Evolutionary conservation across 805 yeast species (phyloP).

Genomic region (Ascoidea asiatica): DNA sequence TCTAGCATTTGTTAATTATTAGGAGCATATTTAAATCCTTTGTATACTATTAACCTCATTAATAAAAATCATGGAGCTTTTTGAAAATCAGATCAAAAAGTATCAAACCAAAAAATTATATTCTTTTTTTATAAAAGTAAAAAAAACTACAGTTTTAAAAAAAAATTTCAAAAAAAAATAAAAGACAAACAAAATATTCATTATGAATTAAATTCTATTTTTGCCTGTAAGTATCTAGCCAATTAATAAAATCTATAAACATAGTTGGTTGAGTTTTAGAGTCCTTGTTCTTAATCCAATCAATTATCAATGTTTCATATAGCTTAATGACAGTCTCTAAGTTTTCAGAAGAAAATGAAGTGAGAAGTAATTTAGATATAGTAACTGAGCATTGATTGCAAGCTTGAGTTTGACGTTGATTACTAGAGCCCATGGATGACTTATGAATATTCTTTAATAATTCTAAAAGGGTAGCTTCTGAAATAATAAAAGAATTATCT

Average conservation of each 20-base stretch:
- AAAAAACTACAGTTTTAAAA: too few species aligned
- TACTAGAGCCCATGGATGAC: conserved; percentile 20
- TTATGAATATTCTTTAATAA: conserved; percentile 28
- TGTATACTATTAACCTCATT: too few species aligned
- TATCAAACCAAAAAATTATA: too few species aligned
- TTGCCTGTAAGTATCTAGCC: neutral
- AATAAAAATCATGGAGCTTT: too few species aligned
- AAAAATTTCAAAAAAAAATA: too few species aligned
- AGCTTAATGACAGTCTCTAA: conserved; percentile 36
- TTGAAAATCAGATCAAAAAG: too few species aligned
- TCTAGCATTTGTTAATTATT: too few species aligned
- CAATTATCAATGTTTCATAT: conserved; percentile 40
- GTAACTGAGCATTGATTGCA: conserved; percentile 57
- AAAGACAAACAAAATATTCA: too few species aligned
- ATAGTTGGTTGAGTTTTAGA: conserved; percentile 22
- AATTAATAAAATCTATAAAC: neutral
- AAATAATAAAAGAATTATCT: neutral
- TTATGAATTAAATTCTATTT: too few species aligned
- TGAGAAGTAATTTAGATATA: conserved; percentile 40
- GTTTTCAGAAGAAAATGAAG: conserved; percentile 18
- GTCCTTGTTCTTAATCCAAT: conserved; percentile 41
- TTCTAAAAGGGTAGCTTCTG: conserved; percentile 14
- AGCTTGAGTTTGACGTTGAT: conserved; percentile 23
- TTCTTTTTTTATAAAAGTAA: too few species aligned
- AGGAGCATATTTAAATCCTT: too few species aligned